Percentiles rank a stretch among this genome's conserved stretches.
phyloP scores from a whole-genome alignment of 768 basidiomycete genomes.

The Candolleomyces aberdarensis region DNA sequence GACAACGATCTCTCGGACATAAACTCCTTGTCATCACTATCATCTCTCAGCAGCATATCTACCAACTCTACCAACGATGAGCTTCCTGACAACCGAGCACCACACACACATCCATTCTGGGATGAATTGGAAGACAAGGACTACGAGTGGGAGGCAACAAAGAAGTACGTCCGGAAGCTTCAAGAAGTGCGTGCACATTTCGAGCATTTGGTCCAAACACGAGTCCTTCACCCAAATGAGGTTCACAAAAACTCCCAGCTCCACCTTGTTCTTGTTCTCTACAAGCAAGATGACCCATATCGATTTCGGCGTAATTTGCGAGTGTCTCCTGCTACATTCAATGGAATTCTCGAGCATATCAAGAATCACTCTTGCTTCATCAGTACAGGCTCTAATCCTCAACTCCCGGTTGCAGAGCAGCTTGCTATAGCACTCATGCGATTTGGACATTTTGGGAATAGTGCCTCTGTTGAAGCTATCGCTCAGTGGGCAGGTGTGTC shows the following conservation, averaged over 20 bases:
- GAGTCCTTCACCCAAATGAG: neutral
- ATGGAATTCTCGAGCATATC: neutral
- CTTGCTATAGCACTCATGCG: conserved; percentile 9
- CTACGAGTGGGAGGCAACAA: neutral
- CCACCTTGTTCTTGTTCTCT: neutral
- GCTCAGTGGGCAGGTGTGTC: conserved; percentile 7
- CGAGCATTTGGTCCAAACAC: neutral
- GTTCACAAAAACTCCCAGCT: conserved; percentile 1
- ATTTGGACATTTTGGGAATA: conserved; percentile 11
- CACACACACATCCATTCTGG: neutral
- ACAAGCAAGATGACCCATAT: neutral
- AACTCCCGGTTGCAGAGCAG: conserved; percentile 10
- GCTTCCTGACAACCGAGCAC: neutral
- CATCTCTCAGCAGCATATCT: too few relatives aligned
- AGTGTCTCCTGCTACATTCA: conserved; percentile 9
- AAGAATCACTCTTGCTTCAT: conserved; percentile 4
- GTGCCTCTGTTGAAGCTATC: conserved; percentile 6
- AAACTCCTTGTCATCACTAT: too few relatives aligned
- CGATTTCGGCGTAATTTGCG: conserved; percentile 5
- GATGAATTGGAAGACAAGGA: neutral
- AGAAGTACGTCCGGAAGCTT: neutral
- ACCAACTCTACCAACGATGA: neutral
- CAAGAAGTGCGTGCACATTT: neutral
- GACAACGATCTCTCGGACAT: neutral
- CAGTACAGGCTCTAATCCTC: conserved; percentile 3